Conservation (phyloP, 495 filamentous ascomycete genomes). For the Neurospora sp. region DNA sequence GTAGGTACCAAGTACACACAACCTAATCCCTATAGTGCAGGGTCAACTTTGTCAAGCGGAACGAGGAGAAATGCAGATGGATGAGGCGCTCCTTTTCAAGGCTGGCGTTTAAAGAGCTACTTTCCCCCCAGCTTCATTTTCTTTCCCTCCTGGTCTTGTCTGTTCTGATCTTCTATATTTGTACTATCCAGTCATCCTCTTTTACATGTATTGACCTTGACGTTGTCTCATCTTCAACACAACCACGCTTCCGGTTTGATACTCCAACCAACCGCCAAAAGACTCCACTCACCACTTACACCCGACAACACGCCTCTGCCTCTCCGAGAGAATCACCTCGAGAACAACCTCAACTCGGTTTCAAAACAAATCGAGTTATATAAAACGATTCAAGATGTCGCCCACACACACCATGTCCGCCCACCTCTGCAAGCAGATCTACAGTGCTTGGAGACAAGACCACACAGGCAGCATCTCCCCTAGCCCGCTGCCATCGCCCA, state of each 20-base stretch:
- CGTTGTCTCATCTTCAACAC: background rate
- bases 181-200: background rate
- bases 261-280: background rate
- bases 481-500: conserved; percentile 17
- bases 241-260: background rate
- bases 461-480: conserved; percentile 23
- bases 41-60: background rate
- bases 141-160: background rate
- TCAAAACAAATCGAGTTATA: background rate
- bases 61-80: background rate
- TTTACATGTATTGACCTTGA: too few species aligned
- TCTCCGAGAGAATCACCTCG: background rate
- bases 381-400: conserved; percentile 26
- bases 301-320: background rate
- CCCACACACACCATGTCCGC: conserved; percentile 44
- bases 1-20: background rate
- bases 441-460: conserved; percentile 32
- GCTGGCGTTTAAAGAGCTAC: background rate
- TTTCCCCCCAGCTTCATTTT: background rate
- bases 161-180: background rate
- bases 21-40: background rate
- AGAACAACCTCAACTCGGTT: background rate
- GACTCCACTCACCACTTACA: background rate
- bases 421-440: conserved; percentile 43
- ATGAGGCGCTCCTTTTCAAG: background rate